Evolutionary conservation across 2,329 filamentous ascomycete species (phyloP), one percentile per base, ranked within the genome.

Genomic region (Epichloe hybrida): DNA sequence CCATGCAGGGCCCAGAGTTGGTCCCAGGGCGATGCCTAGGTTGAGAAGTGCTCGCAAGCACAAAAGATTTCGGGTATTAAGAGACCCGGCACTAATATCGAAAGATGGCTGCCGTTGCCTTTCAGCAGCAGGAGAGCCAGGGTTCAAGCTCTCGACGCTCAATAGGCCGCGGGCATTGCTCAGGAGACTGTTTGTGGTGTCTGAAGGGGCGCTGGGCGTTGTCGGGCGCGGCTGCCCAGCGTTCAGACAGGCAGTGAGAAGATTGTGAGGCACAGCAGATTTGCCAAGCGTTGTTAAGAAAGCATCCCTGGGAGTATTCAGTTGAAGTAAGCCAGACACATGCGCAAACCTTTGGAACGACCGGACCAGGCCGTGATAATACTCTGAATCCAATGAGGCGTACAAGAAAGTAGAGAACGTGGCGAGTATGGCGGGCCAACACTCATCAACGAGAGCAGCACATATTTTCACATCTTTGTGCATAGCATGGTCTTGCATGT

Each of bases 371-470:
- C 84, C 81, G 57, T 96, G 90, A 60, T 97, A 98, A 59, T 93
- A 96, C 49, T 96, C 89, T 1, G 88, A 85, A 63, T 98, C 93
- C 4, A 98, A 72, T 0, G 91, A 83, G 34, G 93, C 88, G 62
- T 95, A 94, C 20, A 98, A 71, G 62, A 97, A 98, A 0, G 91
- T 96, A 0, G 93, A 98, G 59, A 89, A 96, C 2, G 89, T 93
- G 1, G 93, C 91, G 46, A 98, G 77, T 39, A 97, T 83, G 12
- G 93, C 93, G 45, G 93, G 93, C 93, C 93, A 98, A 64, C 91
- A 97, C 57, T 87, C 79, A 4, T 94, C 88, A 23, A 98, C 85
- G 50, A 98, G 84, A 9, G 77, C 77, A 12, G 88, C 88, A 59
- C 88, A 91, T 2, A 81, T 80, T 60, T 83, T 80, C 51, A 97